These are phyloP conservation scores for Phaeotremella skinneri DNA, from an alignment of 768 basidiomycete species.

Conservation along the genomic window DNA sequence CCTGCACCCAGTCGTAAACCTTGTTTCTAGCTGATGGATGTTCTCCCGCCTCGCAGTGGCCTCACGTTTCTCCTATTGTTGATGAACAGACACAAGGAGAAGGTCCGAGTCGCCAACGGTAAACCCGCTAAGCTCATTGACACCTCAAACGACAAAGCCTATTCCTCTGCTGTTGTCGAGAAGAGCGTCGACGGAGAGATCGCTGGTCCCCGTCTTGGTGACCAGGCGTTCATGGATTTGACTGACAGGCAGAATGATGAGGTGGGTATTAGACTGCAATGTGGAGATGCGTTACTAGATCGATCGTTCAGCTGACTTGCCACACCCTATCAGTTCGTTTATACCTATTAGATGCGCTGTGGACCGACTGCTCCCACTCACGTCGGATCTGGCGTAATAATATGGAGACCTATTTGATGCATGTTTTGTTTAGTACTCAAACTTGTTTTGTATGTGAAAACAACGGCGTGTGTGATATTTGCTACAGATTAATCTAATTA, in stretches of 20 bases:
- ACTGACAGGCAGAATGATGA: conserved; percentile 18
- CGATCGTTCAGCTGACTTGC: no score
- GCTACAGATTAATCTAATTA: no score
- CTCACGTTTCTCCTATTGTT: conserved; percentile 25
- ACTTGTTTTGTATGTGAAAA: no score
- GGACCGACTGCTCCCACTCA: no score
- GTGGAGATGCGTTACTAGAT: no score
- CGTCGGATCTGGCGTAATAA: no score
- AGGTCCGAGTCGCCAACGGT: conserved; percentile 43
- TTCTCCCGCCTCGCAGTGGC: conserved; percentile 1
- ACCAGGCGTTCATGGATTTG: conserved; percentile 21
- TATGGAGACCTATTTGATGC: no score
- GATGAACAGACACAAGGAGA: conserved; percentile 46
- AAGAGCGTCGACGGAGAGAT: background rate
- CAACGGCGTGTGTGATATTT: no score
- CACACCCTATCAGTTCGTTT: background rate
- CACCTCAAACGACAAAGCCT: conserved; percentile 34
- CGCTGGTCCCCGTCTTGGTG: conserved; percentile 9
- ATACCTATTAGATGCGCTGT: background rate
- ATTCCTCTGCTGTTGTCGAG: background rate
- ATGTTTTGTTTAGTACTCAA: no score
- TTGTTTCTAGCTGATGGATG: conserved; percentile 5
- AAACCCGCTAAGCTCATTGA: conserved; percentile 46
- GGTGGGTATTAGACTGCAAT: background rate
- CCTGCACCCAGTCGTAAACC: background rate